Conservation (phyloP, 345 rosid genomes). For the Sonneratia alba region DNA sequence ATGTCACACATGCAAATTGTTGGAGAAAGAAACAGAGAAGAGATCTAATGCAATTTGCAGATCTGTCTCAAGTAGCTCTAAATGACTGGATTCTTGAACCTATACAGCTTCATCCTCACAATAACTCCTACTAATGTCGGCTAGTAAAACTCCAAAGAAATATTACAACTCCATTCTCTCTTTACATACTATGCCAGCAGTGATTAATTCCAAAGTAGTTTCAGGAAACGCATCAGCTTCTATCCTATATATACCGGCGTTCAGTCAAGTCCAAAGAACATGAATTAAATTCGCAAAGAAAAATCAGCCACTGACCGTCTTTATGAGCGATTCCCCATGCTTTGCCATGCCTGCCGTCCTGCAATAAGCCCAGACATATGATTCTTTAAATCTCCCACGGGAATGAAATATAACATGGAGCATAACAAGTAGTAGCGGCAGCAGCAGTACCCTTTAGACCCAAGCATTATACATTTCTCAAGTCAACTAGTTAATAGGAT, state of each 20-base stretch:
- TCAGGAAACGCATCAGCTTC: neutral
- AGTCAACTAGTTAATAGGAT: neutral
- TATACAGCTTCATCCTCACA: neutral
- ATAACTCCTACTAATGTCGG: neutral
- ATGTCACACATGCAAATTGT: neutral
- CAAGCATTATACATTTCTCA: neutral
- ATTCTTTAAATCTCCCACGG: neutral
- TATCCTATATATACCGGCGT: neutral
- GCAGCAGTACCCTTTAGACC: neutral
- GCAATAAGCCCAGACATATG: conserved; percentile 25
- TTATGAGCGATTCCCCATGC: conserved; percentile 94
- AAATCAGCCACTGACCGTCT: conserved; percentile 52
- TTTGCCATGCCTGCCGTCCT: conserved; percentile 93
- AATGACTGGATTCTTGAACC: neutral
- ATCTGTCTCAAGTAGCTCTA: neutral
- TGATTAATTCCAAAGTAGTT: neutral
- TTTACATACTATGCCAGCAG: too few relatives aligned
- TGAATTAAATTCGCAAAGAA: neutral
- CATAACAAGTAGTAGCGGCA: too few relatives aligned
- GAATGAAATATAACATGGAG: neutral
- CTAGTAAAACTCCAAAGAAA: neutral
- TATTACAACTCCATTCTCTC: too few relatives aligned
- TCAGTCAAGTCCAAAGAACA: neutral
- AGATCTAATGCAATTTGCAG: neutral
- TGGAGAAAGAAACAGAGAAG: neutral